Percentiles rank a stretch among this genome's conserved stretches.
Conservation (phyloP, 2,329 filamentous ascomycete species). For the Penicillium oxalicum region DNA sequence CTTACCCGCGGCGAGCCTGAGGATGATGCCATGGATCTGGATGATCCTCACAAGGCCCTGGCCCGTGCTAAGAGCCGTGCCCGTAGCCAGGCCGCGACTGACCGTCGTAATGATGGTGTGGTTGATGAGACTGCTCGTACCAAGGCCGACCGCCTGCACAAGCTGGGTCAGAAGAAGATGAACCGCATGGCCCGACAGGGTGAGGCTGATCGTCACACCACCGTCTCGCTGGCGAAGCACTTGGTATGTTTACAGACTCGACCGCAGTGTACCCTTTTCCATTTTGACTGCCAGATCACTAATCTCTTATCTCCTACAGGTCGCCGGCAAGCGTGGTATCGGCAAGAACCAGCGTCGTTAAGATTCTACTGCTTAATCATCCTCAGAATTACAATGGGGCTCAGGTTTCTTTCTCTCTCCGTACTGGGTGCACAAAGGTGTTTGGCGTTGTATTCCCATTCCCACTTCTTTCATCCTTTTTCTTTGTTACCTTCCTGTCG, state of each 20-base stretch:
- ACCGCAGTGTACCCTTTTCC: constrained; percentile 23
- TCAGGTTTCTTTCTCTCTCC: constrained; percentile 7
- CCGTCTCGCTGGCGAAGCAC: constrained; percentile 78
- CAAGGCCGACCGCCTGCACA: constrained; percentile 80
- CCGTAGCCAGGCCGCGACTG: constrained; percentile 47
- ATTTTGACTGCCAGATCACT: constrained; percentile 5
- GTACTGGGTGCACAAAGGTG: constrained; percentile 29
- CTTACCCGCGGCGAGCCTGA: constrained; percentile 59
- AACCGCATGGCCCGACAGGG: constrained; percentile 96
- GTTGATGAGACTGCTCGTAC: constrained; percentile 58
- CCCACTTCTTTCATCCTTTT: constrained; percentile 6
- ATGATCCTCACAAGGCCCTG: constrained; percentile 44
- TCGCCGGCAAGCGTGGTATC: constrained; percentile 85
- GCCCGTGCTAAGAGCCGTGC: constrained; percentile 68
- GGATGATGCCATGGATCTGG: constrained; percentile 62
- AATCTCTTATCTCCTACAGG: constrained; percentile 42
- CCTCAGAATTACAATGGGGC: constrained; percentile 18
- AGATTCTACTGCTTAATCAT: constrained; percentile 22
- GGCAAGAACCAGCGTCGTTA: constrained; percentile 64
- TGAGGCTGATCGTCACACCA: constrained; percentile 88
- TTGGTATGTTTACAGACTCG: constrained; percentile 58
- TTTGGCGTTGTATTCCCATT: constrained; percentile 17
- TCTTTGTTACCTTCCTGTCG: constrained; percentile 6
- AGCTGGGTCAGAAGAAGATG: constrained; percentile 95
- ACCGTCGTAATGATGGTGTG: constrained; percentile 50